Evolutionary conservation across 2,329 filamentous ascomycete species (phyloP), one percentile per base, ranked within the genome.

Genomic region (Periconia macrospinosa): DNA sequence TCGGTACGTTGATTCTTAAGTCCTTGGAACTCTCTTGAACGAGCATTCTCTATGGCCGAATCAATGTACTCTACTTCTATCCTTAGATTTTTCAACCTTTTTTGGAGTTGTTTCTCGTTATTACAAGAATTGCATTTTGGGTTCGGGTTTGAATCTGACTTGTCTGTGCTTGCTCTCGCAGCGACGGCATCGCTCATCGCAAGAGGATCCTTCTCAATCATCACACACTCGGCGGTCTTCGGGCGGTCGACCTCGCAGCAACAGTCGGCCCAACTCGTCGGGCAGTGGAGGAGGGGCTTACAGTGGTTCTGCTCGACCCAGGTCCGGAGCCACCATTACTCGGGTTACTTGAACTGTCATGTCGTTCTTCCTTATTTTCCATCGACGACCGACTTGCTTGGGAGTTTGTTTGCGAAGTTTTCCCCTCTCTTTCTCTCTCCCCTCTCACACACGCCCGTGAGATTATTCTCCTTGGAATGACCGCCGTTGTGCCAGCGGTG

Each of bases 1-100:
- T 73, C 72, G 72, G 72, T 75, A 75, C 72, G 72, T 75, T 75
- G 71, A 74, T 73, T 75, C 69, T 70, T 67, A 69, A 69, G 69
- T 73, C 71, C 67, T 68, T 70, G 65, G 69, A 72, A 71, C 47
- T 50, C 35, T 49, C 47, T 60, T 72, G 66, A 61, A 71, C 61
- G 67, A 72, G 65, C 63, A 65, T 67, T 68, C 61, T 73, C 63
- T 71, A 66, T 65, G 70, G 67, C 66, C 69, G 70, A 69, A 71
- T 72, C 67, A 61, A 64, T 73, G 69, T 74, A 74, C 69, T 71
- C 72, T 74, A 74, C 67, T 73, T 66, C 60, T 72, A 73, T 72
- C 55, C 65, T 70, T 74, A 72, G 67, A 70, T 57, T 63, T 56
- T 27, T 27, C 8, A 27, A 8, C 33, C 33, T 37, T 66, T 70